Evolutionary conservation across 306 rosid species (phyloP).

Genomic region (Acacia confusa): DNA sequence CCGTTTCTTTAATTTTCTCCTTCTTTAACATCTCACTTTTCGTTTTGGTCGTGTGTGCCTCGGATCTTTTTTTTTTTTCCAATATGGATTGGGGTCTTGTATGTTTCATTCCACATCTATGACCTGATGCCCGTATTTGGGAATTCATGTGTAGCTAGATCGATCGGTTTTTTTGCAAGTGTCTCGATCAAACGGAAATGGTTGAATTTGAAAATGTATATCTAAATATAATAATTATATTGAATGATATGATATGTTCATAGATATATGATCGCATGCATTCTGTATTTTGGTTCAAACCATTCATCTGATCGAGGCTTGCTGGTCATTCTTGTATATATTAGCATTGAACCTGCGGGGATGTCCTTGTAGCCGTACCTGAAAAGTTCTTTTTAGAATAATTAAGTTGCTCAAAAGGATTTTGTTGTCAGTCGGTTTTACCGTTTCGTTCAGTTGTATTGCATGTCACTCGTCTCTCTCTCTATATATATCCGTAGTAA

Average conservation of each 20-base stretch:
- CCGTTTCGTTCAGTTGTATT: not conserved
- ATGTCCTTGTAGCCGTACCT: not conserved
- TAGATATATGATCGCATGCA: not conserved
- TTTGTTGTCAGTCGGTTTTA: not conserved
- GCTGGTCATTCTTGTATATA: slow-evolving; percentile 8
- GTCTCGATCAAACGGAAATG: slow-evolving; percentile 26
- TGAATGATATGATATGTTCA: not conserved
- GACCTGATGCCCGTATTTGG: slow-evolving; percentile 19
- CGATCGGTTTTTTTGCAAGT: slow-evolving; percentile 10
- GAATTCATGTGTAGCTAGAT: slow-evolving; percentile 17
- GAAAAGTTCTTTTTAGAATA: not conserved
- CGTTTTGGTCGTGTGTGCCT: not conserved
- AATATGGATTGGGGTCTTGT: slow-evolving; percentile 28
- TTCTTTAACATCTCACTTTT: not conserved
- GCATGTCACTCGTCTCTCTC: not conserved
- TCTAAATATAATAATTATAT: slow-evolving; percentile 12
- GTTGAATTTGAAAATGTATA: slow-evolving; percentile 35
- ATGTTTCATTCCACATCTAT: not conserved
- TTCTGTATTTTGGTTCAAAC: not conserved
- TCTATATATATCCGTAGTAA: not conserved
- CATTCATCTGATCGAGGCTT: slow-evolving; percentile 11
- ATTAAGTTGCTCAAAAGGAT: not conserved
- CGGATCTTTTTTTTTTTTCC: slow-evolving; percentile 27
- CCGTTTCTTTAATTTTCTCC: not conserved
- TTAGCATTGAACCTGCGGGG: not conserved